These are phyloP conservation scores for Cutaneotrichosporon spelunceum DNA, from an alignment of 1,284 basidiomycete genomes.

Conservation along the genomic window DNA sequence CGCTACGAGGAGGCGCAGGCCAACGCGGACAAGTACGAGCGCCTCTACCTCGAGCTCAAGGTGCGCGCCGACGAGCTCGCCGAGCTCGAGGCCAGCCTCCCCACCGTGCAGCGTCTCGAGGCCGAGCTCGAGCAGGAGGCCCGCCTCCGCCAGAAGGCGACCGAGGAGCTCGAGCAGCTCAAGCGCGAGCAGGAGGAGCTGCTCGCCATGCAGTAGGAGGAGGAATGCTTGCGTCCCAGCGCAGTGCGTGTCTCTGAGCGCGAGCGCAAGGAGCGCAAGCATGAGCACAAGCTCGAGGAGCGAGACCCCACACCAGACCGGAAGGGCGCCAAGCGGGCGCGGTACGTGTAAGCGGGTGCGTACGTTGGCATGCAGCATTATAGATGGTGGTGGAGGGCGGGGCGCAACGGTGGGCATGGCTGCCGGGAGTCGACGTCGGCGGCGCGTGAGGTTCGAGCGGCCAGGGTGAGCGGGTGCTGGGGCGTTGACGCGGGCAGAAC, in stretches of 20 bases:
- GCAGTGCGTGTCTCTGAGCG: not conserved
- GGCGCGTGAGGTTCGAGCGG: not conserved
- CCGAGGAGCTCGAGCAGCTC: slow-evolving; percentile 1
- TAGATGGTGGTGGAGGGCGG: not conserved
- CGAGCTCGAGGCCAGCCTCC: slow-evolving; percentile 8
- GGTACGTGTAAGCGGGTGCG: too few species aligned
- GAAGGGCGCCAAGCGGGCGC: not conserved
- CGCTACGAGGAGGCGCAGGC: not conserved
- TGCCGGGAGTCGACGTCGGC: not conserved
- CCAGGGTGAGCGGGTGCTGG: too few species aligned
- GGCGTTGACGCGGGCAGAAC: too few species aligned
- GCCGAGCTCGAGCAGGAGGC: slow-evolving; percentile 9
- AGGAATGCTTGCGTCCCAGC: not conserved
- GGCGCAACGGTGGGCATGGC: not conserved
- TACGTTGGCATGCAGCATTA: slow-evolving; percentile 1
- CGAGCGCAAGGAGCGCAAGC: not conserved
- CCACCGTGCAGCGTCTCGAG: slow-evolving; percentile 2
- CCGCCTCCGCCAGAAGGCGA: not conserved
- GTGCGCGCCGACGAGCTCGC: slow-evolving; percentile 5
- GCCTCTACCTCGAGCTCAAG: slow-evolving; percentile 7
- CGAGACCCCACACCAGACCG: not conserved
- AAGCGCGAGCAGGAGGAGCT: slow-evolving; percentile 12
- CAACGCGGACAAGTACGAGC: slow-evolving; percentile 7
- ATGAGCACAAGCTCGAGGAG: not conserved
- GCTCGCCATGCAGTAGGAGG: slow-evolving; percentile 11